phyloP scores from a whole-genome alignment of 2,329 filamentous ascomycete species.

The Microascus cirrosus region DNA sequence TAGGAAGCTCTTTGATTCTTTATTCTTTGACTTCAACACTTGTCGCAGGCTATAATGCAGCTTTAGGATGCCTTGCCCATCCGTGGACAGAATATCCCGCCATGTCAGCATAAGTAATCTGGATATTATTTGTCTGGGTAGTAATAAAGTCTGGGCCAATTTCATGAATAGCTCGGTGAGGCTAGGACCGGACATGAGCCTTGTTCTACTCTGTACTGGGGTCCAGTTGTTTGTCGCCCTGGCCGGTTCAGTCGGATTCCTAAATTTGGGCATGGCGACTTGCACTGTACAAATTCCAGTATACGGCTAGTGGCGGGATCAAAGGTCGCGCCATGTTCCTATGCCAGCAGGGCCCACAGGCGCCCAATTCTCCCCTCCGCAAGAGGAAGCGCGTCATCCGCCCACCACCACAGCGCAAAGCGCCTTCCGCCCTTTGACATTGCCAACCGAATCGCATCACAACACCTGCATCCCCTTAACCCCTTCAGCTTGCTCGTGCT shows the following conservation, averaged over 20 bases:
- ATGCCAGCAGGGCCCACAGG: background rate
- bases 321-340: background rate
- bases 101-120: too few species aligned
- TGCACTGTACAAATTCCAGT: background rate
- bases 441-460: background rate
- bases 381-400: background rate
- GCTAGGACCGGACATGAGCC: background rate
- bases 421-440: background rate
- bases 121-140: too few species aligned
- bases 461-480: background rate
- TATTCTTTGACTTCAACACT: too few species aligned
- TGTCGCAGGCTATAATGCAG: too few species aligned
- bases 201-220: background rate
- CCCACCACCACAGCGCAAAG: background rate
- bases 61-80: too few species aligned
- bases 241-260: background rate
- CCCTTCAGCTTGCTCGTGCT: background rate
- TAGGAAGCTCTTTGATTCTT: too few species aligned
- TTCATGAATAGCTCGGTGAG: background rate
- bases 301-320: background rate
- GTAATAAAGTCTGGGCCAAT: too few species aligned
- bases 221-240: background rate
- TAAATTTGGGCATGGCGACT: background rate
- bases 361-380: background rate
- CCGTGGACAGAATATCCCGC: too few species aligned